Evolutionary conservation across 2,329 filamentous ascomycete genomes (phyloP).

Genomic region (Sarocladium strictum): DNA sequence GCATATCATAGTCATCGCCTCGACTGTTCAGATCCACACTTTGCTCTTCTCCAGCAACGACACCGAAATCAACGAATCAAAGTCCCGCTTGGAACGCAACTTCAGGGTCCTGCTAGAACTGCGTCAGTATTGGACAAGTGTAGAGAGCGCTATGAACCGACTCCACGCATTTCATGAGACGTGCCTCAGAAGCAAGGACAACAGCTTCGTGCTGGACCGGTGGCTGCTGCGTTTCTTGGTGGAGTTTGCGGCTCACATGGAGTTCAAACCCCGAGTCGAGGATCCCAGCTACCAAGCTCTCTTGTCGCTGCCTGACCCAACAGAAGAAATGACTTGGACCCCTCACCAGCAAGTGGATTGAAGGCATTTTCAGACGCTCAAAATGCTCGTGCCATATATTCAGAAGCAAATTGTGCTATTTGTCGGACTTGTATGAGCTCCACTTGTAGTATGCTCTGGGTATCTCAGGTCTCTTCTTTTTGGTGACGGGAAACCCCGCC

Average conservation of each 20-base stretch:
- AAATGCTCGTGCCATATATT: constrained; percentile 15
- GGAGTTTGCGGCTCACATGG: constrained; percentile 24
- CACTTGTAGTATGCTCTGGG: too few relatives aligned
- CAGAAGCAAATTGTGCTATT: too few relatives aligned
- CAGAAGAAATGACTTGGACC: not conserved
- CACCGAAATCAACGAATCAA: constrained; percentile 27
- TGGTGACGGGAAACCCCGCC: too few relatives aligned
- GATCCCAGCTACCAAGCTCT: not conserved
- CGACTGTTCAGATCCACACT: constrained; percentile 39
- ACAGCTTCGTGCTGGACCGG: constrained; percentile 31
- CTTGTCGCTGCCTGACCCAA: not conserved
- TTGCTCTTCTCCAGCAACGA: constrained; percentile 34
- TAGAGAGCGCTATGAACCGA: constrained; percentile 15
- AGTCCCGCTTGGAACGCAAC: constrained; percentile 33
- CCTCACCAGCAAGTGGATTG: not conserved
- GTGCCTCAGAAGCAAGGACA: constrained; percentile 29
- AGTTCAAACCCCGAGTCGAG: constrained; percentile 9
- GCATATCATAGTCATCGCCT: constrained; percentile 40
- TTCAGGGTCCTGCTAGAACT: constrained; percentile 37
- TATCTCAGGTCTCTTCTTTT: too few relatives aligned
- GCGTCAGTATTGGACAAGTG: constrained; percentile 32
- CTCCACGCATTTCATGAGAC: constrained; percentile 35
- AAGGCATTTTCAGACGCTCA: not conserved
- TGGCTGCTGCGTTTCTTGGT: constrained; percentile 35
- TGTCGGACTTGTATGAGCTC: too few relatives aligned